phyloP scores from a whole-genome alignment of 78 protist species.

The Emiliania huxleyi region DNA sequence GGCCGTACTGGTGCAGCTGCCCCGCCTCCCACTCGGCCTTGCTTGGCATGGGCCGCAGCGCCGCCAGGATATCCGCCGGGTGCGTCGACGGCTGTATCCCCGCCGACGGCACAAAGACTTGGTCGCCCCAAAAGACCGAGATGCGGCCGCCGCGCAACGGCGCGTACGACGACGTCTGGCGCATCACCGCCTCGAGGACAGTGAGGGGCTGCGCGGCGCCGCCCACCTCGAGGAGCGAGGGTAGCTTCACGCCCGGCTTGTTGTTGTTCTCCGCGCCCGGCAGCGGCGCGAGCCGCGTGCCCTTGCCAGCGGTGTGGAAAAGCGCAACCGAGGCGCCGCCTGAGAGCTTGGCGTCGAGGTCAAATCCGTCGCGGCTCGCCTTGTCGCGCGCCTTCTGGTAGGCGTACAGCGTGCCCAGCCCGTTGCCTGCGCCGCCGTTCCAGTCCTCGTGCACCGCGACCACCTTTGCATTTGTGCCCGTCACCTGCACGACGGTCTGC shows the following conservation, averaged over 20 bases:
- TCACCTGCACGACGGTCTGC: neutral
- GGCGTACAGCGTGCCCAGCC: slow-evolving; percentile 64
- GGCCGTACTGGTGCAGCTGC: slow-evolving; percentile 42
- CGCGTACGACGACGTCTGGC: slow-evolving; percentile 43
- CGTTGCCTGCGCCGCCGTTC: slow-evolving; percentile 69
- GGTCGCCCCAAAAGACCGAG: slow-evolving; percentile 68
- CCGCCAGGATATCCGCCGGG: slow-evolving; percentile 56
- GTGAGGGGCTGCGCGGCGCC: slow-evolving; percentile 24
- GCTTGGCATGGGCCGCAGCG: slow-evolving; percentile 50
- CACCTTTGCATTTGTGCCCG: neutral
- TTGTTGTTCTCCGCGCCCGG: slow-evolving; percentile 67
- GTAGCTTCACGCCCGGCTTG: slow-evolving; percentile 67
- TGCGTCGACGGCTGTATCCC: neutral
- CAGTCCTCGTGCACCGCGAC: slow-evolving; percentile 56
- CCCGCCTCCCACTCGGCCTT: slow-evolving; percentile 28
- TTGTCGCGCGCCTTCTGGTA: slow-evolving; percentile 27
- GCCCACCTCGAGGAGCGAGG: neutral
- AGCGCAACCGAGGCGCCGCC: slow-evolving; percentile 31
- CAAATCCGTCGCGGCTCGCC: slow-evolving; percentile 6
- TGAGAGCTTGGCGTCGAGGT: neutral
- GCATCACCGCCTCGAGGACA: slow-evolving; percentile 54
- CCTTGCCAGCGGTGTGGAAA: slow-evolving; percentile 61
- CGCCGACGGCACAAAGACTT: slow-evolving; percentile 55
- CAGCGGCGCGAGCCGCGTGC: slow-evolving; percentile 65
- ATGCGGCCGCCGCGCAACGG: slow-evolving; percentile 28